phyloP scores from a whole-genome alignment of 768 basidiomycete genomes.

The Lactarius akahatsu region DNA sequence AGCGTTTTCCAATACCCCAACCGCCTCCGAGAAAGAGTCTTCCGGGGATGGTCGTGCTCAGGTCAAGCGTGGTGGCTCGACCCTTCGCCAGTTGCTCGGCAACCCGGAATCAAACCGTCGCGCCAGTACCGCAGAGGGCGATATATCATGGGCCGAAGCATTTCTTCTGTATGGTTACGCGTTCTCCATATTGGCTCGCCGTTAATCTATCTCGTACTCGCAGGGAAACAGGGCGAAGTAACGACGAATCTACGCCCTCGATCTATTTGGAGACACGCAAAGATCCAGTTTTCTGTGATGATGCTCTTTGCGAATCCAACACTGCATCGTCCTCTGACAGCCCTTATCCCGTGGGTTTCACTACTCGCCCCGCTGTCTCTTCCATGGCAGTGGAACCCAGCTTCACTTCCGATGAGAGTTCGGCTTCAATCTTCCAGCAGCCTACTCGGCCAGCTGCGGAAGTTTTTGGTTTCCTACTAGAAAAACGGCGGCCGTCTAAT shows the following conservation, averaged over 20 bases:
- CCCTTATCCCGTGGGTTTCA: slow-evolving; percentile 37
- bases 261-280: slow-evolving; percentile 52
- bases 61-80: slow-evolving; percentile 63
- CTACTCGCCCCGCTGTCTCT: slow-evolving; percentile 54
- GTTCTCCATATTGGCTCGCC: not conserved
- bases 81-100: slow-evolving; percentile 70
- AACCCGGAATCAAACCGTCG: slow-evolving; percentile 40
- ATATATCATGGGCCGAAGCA: slow-evolving; percentile 84
- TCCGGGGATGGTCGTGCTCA: slow-evolving; percentile 48
- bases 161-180: slow-evolving; percentile 52
- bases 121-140: slow-evolving; percentile 54
- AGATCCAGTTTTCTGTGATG: slow-evolving; percentile 41
- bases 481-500: slow-evolving; percentile 41
- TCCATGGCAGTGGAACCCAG: slow-evolving; percentile 78
- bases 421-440: slow-evolving; percentile 18
- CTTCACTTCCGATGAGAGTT: slow-evolving; percentile 42
- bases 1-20: slow-evolving; percentile 63
- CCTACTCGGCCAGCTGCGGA: slow-evolving; percentile 59
- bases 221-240: slow-evolving; percentile 48
- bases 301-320: slow-evolving; percentile 37
- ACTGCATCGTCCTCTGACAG: slow-evolving; percentile 44
- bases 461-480: slow-evolving; percentile 69
- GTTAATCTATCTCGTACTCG: slow-evolving; percentile 3
- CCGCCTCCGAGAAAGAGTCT: slow-evolving; percentile 35
- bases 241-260: slow-evolving; percentile 47